Conservation (phyloP, 495 filamentous ascomycete genomes). For the Alectoria sarmentosa region DNA sequence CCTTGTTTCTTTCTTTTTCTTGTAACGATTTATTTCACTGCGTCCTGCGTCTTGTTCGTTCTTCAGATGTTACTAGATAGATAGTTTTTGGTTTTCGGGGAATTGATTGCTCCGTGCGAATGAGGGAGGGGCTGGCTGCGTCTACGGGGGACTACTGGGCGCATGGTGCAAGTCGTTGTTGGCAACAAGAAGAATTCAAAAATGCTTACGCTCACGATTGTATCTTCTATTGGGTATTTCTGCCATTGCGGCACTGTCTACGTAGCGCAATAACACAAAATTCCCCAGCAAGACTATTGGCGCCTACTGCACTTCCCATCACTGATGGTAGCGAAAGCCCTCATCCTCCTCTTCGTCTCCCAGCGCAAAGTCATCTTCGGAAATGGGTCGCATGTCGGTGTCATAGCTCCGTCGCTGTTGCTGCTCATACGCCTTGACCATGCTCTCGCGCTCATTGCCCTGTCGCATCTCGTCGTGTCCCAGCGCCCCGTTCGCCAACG, state of each 20-base stretch:
- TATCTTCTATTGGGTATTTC: not conserved
- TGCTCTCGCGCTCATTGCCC: conserved; percentile 11
- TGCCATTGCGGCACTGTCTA: not conserved
- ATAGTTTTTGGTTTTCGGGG: too few species aligned
- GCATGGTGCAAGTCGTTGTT: too few species aligned
- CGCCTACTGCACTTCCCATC: not conserved
- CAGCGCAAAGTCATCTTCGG: not conserved
- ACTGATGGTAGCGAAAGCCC: not conserved
- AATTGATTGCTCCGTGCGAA: too few species aligned
- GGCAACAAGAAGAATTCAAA: too few species aligned
- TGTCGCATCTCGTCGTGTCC: conserved; percentile 1
- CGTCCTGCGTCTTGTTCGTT: too few species aligned
- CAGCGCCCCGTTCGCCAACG: not conserved
- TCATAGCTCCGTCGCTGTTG: conserved; percentile 7
- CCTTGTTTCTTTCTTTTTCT: too few species aligned
- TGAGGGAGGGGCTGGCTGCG: too few species aligned
- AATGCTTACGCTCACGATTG: too few species aligned
- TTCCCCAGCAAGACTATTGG: not conserved
- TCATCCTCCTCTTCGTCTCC: not conserved
- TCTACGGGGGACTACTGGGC: too few species aligned
- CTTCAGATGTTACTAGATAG: too few species aligned
- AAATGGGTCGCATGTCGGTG: conserved; percentile 4
- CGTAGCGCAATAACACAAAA: not conserved
- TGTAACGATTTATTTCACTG: too few species aligned
- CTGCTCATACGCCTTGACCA: conserved; percentile 19